Evolutionary conservation across 2,329 filamentous ascomycete species (phyloP), one percentile per base, ranked within the genome.

Genomic region (Calonectria leucothoes): DNA sequence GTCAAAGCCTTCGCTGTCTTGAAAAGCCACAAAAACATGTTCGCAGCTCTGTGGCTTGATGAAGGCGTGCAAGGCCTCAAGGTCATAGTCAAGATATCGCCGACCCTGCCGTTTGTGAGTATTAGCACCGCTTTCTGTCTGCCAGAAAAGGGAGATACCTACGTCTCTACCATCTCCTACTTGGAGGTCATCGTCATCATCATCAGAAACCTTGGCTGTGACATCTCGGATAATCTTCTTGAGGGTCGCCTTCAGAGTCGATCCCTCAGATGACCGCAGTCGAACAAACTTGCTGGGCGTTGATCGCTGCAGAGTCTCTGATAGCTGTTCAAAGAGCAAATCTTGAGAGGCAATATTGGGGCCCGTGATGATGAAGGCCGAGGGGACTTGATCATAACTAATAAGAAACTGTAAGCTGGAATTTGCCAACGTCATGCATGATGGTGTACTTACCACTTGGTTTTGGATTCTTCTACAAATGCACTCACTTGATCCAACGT

Each of bases 1-100:
- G 78, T 96, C 94, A 80, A 97, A 96, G 0, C 93, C 94, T 83
- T 97, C 95, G 75, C 94, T 95, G 80, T 97, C 94, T 82, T 95
- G 93, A 72, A 97, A 92, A 0, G 93, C 91, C 63, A 97, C 87
- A 66, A 95, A 89, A 12, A 96, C 89, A 77, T 91, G 91, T 49
- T 89, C 84, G 35, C 88, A 89, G 29, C 84, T 82, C 45, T 89
- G 88, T 11, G 87, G 85, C 72, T 87, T 88, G 17, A 92, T 87
- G 82, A 90, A 92, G 31, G 90, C 88, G 74, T 92, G 86, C 35
- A 97, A 84, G 29, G 93, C 91, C 78, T 94, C 93, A 20, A 97
- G 88, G 80, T 97, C 95, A 81, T 96, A 97, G 78, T 94, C 93
- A 3, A 96, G 88, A 72, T 94, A 90, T 82, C 91, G 92, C 39